A percentile compares a stretch with the other conserved stretches of the same genome.
Conservation (phyloP, 1,284 basidiomycete genomes). For the Naganishia sp. region DNA sequence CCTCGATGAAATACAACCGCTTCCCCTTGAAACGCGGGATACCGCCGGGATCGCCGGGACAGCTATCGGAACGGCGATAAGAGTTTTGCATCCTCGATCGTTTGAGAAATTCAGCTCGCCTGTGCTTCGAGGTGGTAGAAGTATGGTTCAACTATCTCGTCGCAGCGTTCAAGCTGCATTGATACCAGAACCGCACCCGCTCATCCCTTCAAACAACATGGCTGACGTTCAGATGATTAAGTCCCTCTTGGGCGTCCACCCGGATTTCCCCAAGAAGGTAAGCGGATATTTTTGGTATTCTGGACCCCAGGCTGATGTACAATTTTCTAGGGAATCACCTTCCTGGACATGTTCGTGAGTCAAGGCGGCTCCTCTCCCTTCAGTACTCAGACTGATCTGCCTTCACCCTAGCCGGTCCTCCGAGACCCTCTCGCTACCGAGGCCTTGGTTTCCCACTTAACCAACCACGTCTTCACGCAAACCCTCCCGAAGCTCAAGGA, state of each 20-base stretch:
- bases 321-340: slow-evolving; percentile 48
- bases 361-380: neutral
- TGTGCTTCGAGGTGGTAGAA: neutral
- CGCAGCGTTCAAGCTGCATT: neutral
- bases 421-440: slow-evolving; percentile 82
- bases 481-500: slow-evolving; percentile 61
- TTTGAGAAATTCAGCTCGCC: neutral
- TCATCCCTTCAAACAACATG: slow-evolving; percentile 56
- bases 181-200: neutral
- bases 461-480: slow-evolving; percentile 77
- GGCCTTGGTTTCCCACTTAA: slow-evolving; percentile 84
- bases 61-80: slow-evolving; percentile 12
- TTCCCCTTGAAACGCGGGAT: slow-evolving; percentile 14
- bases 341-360: slow-evolving; percentile 73
- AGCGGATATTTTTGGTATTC: slow-evolving; percentile 31
- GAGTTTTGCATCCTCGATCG: slow-evolving; percentile 15
- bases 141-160: neutral
- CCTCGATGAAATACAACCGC: too few species aligned
- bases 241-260: slow-evolving; percentile 66
- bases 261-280: slow-evolving; percentile 87
- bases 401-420: slow-evolving; percentile 64
- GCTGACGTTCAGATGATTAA: slow-evolving; percentile 74
- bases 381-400: slow-evolving; percentile 7
- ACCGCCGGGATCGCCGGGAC: too few species aligned
- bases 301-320: slow-evolving; percentile 1